Percentiles rank a stretch among this genome's conserved stretches.
phyloP scores from a whole-genome alignment of 2,329 filamentous ascomycete species.

The Aureobasidium sp. region DNA sequence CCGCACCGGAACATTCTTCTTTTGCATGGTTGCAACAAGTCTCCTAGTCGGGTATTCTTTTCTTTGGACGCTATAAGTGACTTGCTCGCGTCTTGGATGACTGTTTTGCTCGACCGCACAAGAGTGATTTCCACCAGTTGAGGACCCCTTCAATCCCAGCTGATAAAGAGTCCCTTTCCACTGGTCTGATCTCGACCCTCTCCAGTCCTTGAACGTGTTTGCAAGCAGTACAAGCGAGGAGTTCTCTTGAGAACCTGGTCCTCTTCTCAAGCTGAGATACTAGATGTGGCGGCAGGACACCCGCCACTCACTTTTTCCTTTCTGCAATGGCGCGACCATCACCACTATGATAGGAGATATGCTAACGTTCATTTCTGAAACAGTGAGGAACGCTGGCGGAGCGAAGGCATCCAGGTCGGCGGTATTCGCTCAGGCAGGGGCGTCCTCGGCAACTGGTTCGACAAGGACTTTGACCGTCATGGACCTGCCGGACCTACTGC shows the following conservation, averaged over 20 bases:
- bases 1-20: conserved; percentile 19
- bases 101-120: not conserved
- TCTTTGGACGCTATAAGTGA: too few species aligned
- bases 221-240: not conserved
- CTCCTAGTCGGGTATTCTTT: too few species aligned
- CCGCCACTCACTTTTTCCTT: too few species aligned
- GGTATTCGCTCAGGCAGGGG: conserved; percentile 59
- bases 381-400: conserved; percentile 66
- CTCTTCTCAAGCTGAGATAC: not conserved
- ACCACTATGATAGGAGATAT: too few species aligned
- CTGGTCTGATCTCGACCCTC: too few species aligned
- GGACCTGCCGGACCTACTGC: conserved; percentile 68
- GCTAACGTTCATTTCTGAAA: conserved; percentile 19
- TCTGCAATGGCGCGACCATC: too few species aligned
- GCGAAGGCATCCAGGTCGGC: conserved; percentile 68
- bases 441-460: conserved; percentile 71
- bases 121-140: not conserved
- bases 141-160: too few species aligned
- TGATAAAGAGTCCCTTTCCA: too few species aligned
- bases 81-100: too few species aligned
- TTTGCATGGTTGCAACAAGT: not conserved
- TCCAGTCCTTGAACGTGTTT: not conserved
- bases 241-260: not conserved
- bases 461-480: conserved; percentile 60
- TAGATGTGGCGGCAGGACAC: too few species aligned